Base-by-base conservation (phyloP, 257 asterid species). In the Solanum sitiens region DNA sequence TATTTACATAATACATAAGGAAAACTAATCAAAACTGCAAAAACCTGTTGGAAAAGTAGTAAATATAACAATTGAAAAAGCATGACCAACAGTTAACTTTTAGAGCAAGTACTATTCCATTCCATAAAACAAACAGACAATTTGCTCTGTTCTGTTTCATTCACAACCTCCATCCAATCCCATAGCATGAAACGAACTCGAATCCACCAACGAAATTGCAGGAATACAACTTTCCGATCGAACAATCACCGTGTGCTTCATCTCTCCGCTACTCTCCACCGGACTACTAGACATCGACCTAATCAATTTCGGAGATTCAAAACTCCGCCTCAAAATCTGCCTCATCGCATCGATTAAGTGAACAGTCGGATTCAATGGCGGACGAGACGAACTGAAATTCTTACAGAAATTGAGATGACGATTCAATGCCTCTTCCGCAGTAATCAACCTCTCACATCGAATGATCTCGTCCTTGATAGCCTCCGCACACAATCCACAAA, bases 401-500 rank as follows among this genome's bases (percentile, higher is more conserved):
- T 87, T 91, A 92, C 98, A 94, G 89, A 95, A 94, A 89, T 88
- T 93, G 15, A 89, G 83, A 77, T 95, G 98, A 1, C 95, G 95
- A 86, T 89, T 93, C 91, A 95, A 84, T 23, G 98, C 98, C 73
- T 95, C 98, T 44, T 94, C 98, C 25, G 92, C 92, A 92, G 93
- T 94, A 65, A 95, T 94, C 89, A 93, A 90, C 87, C 90, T 89
- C 20, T 88, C 89, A 88, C 96, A 91, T 5, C 98, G 95, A 84
- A 90, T 33, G 5, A 88, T 86, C 88, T 95, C 98, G 4, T 95
- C 97, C 85, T 95, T 97, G 14, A 97, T 96, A 7, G 99, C 99
- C 90, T 97, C 98, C 7, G 95, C 95, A 65, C 99, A 95, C 6
- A 97, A 98, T 87, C 99, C 98, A 86, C 98, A 97, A 18, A 97